These are phyloP conservation scores for Lactarius sanguifluus DNA, from an alignment of 768 basidiomycete genomes.

Conservation along the genomic window DNA sequence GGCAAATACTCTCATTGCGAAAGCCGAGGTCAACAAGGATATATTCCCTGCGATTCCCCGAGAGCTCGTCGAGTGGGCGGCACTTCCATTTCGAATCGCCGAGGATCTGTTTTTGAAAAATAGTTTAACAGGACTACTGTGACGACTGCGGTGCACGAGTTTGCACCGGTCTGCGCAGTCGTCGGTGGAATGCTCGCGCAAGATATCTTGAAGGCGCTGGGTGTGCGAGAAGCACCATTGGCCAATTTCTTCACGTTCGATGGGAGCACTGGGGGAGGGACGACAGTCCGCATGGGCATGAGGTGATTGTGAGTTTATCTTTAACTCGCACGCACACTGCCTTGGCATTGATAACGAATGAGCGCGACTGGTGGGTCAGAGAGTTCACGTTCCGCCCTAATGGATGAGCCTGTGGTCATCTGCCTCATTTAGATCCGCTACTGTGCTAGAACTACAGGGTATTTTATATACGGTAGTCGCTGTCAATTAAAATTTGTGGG, in stretches of 20 bases:
- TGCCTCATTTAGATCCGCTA: neutral
- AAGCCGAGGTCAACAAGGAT: conserved; percentile 70
- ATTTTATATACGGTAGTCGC: neutral
- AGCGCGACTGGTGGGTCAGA: neutral
- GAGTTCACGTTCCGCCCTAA: neutral
- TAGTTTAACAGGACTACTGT: conserved; percentile 54
- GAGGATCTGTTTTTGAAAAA: neutral
- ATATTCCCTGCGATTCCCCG: conserved; percentile 56
- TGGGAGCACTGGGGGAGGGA: conserved; percentile 73
- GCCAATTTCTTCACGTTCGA: conserved; percentile 92
- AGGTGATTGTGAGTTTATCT: conserved; percentile 20
- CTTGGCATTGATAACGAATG: neutral
- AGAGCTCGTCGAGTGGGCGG: conserved; percentile 61
- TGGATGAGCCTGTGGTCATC: neutral
- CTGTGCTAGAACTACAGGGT: neutral
- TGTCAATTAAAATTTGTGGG: too few relatives aligned
- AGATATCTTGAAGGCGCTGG: conserved; percentile 89
- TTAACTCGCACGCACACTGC: neutral
- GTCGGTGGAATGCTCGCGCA: conserved; percentile 94
- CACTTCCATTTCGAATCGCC: neutral
- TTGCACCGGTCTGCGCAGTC: conserved; percentile 92
- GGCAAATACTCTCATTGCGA: conserved; percentile 57
- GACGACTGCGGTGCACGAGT: conserved; percentile 74
- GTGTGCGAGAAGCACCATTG: conserved; percentile 88
- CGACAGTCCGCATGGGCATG: conserved; percentile 58